Base-by-base conservation (phyloP, 495 filamentous ascomycete genomes). In the Penicillium tannophilum region DNA sequence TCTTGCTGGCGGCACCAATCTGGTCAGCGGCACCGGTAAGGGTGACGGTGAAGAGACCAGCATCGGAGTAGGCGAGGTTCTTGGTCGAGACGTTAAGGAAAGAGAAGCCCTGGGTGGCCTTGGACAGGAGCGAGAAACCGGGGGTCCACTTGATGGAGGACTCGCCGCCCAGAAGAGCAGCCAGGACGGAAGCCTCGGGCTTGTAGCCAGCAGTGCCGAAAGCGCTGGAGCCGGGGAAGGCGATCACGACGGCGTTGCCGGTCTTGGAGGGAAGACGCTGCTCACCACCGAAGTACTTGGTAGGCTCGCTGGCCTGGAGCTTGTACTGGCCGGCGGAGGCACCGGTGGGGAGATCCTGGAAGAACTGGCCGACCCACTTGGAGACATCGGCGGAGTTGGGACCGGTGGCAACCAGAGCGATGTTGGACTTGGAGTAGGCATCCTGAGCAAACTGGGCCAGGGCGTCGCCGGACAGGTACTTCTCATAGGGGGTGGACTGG, bases 311-410 rank as follows among this genome's bases (percentile, higher is more conserved):
- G 59, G 79, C 70, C 62, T 70, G 67, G 50, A 73, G 64, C 66
- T 72, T 72, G 66, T 66, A 75, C 60, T 75, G 66, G 61, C 63
- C 64, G 64, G 73, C 61, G 56, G 65, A 61, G 55, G 63, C 60
- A 52, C 70, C 59, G 64, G 70, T 71, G 46, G 83, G 75, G 49
- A 80, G 63, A 41, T 72, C 74, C 56, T 74, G 71, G 82, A 97
- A 96, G 84, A 97, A 96, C 62, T 96, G 86, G 63, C 87, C 84
- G 54, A 93, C 88, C 94, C 94, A 99, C 80, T 94, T 97, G 68
- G 81, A 78, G 44, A 99, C 79, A 23, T 91, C 88, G 23, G 79
- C 72, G 42, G 90, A 84, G 61, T 86, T 85, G 55, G 91, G 87
- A 47, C 94, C 95, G 60, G 94, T 94, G 67, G 90, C 90, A 60